A percentile compares a stretch with the other conserved stretches of the same genome.
phyloP scores from a whole-genome alignment of 768 basidiomycete species.

The Lactarius tabidus region DNA sequence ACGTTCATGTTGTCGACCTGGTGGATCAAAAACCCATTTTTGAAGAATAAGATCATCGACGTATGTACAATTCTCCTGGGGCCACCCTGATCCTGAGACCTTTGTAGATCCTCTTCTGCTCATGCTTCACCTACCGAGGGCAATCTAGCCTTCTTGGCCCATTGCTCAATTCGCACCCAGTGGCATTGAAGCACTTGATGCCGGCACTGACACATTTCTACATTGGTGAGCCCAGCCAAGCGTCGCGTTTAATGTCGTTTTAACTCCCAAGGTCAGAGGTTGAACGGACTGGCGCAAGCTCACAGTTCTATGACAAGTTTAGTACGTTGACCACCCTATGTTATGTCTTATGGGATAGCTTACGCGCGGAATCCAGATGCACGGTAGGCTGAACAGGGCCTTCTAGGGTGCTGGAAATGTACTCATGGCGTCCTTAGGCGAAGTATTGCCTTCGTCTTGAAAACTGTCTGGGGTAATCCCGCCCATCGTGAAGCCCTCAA shows the following conservation, averaged over 20 bases:
- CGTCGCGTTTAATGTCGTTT: neutral
- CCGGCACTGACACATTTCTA: conserved; percentile 91
- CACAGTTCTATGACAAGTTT: conserved; percentile 98
- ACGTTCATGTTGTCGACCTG: conserved; percentile 92
- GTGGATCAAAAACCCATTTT: conserved; percentile 98
- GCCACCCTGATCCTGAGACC: conserved; percentile 6
- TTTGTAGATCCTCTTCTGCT: conserved; percentile 66
- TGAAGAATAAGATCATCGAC: conserved; percentile 95
- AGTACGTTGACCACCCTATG: conserved; percentile 47
- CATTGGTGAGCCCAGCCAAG: conserved; percentile 56
- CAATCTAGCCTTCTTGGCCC: conserved; percentile 76
- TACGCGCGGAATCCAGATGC: conserved; percentile 41
- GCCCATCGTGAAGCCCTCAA: conserved; percentile 83
- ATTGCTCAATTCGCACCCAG: conserved; percentile 75
- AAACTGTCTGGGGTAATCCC: conserved; percentile 89
- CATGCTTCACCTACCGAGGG: conserved; percentile 58
- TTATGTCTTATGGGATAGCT: conserved; percentile 1
- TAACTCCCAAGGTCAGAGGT: conserved; percentile 58
- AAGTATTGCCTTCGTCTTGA: conserved; percentile 83
- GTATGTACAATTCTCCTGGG: conserved; percentile 39
- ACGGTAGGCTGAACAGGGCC: conserved; percentile 35
- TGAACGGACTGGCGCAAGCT: conserved; percentile 94
- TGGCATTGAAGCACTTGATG: conserved; percentile 87
- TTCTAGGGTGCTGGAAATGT: neutral
- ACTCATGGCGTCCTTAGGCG: conserved; percentile 44